phyloP scores from a whole-genome alignment of 225 moss, liverwort and hornwort genomes.

The Thuidium tamariscinum region DNA sequence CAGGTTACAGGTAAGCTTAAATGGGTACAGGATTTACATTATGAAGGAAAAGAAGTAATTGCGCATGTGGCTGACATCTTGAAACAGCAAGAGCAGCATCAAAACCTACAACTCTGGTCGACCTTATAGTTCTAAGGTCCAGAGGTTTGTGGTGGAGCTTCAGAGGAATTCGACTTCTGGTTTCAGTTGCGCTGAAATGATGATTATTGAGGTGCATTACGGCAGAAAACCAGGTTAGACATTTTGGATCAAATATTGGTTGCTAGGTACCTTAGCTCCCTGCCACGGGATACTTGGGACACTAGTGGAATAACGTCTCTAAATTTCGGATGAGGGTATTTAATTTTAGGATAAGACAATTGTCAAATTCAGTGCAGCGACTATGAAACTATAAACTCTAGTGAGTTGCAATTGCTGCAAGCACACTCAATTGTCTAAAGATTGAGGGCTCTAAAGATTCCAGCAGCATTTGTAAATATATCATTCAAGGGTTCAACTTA shows the following conservation, averaged over 20 bases:
- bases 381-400: background rate
- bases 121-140: background rate
- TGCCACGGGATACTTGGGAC: background rate
- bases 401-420: background rate
- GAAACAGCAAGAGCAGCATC: slow-evolving; percentile 34
- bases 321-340: background rate
- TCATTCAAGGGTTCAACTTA: background rate
- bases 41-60: slow-evolving; percentile 68
- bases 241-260: background rate
- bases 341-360: background rate
- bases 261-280: background rate
- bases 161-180: background rate
- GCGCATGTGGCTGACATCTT: slow-evolving; percentile 56
- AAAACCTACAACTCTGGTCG: background rate
- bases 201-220: background rate
- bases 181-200: background rate
- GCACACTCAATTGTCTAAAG: background rate
- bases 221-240: background rate
- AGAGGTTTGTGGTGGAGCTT: background rate
- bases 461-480: background rate
- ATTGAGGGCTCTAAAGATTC: background rate
- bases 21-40: slow-evolving; percentile 43
- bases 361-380: background rate
- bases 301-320: background rate
- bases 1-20: slow-evolving; percentile 76